phyloP scores from a whole-genome alignment of 148 eudicot genomes.

The Talinum fruticosum region DNA sequence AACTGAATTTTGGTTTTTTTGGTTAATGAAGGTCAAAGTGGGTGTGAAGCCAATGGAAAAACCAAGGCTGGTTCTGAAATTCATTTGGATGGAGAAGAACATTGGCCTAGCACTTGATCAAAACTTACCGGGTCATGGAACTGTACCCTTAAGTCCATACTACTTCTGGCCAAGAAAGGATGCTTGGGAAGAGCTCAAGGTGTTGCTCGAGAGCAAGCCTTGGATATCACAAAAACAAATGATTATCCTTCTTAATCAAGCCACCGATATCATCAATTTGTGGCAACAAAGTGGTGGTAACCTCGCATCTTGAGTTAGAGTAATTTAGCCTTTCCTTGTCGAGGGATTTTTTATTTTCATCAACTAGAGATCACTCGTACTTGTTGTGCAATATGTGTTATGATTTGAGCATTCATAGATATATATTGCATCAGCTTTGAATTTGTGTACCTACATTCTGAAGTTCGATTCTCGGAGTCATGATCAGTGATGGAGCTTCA shows the following conservation, averaged over 20 bases:
- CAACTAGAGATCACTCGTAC: background rate
- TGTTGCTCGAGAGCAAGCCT: slow-evolving; percentile 84
- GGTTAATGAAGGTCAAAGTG: slow-evolving; percentile 49
- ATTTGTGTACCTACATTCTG: slow-evolving; percentile 10
- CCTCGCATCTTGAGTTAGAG: slow-evolving; percentile 31
- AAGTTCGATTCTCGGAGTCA: background rate
- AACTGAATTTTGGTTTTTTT: slow-evolving; percentile 5
- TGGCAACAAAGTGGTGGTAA: slow-evolving; percentile 93
- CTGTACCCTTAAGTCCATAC: slow-evolving; percentile 82
- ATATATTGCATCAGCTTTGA: slow-evolving; percentile 3
- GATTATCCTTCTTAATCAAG: slow-evolving; percentile 87
- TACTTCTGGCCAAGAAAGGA: slow-evolving; percentile 97
- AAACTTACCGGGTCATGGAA: slow-evolving; percentile 71
- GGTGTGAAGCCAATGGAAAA: slow-evolving; percentile 68
- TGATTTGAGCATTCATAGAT: slow-evolving; percentile 10
- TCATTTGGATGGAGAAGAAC: slow-evolving; percentile 98
- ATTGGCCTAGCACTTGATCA: slow-evolving; percentile 80
- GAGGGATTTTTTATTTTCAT: slow-evolving; percentile 3
- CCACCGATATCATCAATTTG: slow-evolving; percentile 88
- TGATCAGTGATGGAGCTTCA: background rate
- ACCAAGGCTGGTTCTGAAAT: slow-evolving; percentile 79
- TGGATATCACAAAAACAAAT: slow-evolving; percentile 87
- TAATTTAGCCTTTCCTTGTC: no score
- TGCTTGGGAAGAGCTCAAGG: slow-evolving; percentile 98
- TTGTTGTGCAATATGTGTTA: slow-evolving; percentile 1